Conservation (phyloP, 2,329 filamentous ascomycete genomes). For the Alternaria sp. region DNA sequence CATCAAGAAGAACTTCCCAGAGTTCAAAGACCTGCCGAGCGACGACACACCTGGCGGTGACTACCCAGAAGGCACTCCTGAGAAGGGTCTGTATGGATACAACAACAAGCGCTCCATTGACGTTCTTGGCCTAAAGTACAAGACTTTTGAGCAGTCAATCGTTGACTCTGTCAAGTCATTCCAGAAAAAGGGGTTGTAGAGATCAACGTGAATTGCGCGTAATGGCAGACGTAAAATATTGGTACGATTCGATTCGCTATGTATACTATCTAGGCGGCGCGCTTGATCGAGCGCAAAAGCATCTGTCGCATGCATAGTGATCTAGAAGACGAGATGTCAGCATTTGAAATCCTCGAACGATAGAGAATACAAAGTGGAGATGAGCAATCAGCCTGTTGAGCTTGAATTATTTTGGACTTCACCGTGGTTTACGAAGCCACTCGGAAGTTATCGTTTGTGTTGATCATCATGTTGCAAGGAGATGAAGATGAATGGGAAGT, state of each 20-base stretch:
- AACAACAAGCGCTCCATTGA: slow-evolving; percentile 65
- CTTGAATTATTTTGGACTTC: slow-evolving; percentile 58
- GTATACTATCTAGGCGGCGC: slow-evolving; percentile 19
- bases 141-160: slow-evolving; percentile 65
- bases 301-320: not conserved
- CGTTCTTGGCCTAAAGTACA: slow-evolving; percentile 68
- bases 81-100: slow-evolving; percentile 55
- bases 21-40: slow-evolving; percentile 61
- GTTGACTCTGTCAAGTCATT: slow-evolving; percentile 70
- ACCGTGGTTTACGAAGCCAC: slow-evolving; percentile 38
- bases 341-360: not conserved
- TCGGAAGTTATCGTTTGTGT: slow-evolving; percentile 46
- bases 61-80: slow-evolving; percentile 55
- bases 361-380: slow-evolving; percentile 8
- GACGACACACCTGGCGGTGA: slow-evolving; percentile 54
- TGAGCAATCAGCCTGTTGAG: slow-evolving; percentile 62
- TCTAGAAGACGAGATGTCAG: slow-evolving; percentile 24
- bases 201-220: too few relatives aligned
- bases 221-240: not conserved
- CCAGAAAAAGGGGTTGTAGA: slow-evolving; percentile 60
- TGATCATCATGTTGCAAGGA: slow-evolving; percentile 43
- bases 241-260: slow-evolving; percentile 18
- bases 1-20: slow-evolving; percentile 64
- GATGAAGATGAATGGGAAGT: not conserved
- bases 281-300: not conserved